Percentiles rank a stretch among this genome's conserved stretches.
Evolutionary conservation across 352 stramenopile genomes (phyloP).

Genomic region (Globisporangium megalacanthum): DNA sequence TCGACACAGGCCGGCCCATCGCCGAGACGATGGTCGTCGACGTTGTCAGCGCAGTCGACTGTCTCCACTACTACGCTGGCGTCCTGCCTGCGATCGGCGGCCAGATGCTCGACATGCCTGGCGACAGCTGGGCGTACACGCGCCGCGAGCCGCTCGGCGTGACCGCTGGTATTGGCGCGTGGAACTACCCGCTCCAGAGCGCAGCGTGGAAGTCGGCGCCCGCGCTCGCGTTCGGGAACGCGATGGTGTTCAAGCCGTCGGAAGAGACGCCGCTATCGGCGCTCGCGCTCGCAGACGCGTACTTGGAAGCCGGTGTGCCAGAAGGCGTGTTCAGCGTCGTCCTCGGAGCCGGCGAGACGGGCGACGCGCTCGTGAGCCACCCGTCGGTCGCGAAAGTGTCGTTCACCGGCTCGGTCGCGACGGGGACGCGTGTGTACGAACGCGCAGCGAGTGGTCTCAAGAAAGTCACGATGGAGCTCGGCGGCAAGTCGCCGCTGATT

Average conservation of each 20-base stretch:
- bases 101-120: slow-evolving; percentile 58
- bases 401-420: slow-evolving; percentile 81
- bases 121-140: slow-evolving; percentile 75
- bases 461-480: slow-evolving; percentile 88
- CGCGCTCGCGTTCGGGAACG: slow-evolving; percentile 83
- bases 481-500: slow-evolving; percentile 86
- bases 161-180: slow-evolving; percentile 70
- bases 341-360: slow-evolving; percentile 53
- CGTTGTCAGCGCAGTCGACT: slow-evolving; percentile 65
- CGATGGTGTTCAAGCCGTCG: slow-evolving; percentile 91
- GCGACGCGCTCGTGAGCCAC: slow-evolving; percentile 50
- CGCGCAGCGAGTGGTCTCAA: slow-evolving; percentile 72
- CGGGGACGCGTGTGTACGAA: slow-evolving; percentile 65
- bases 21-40: slow-evolving; percentile 70
- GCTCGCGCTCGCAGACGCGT: slow-evolving; percentile 58
- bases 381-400: slow-evolving; percentile 64
- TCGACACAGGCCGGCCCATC: slow-evolving; percentile 75
- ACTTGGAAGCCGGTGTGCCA: slow-evolving; percentile 62
- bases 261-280: slow-evolving; percentile 82
- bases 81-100: slow-evolving; percentile 58
- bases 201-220: slow-evolving; percentile 78
- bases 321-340: slow-evolving; percentile 80
- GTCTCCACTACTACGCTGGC: slow-evolving; percentile 74
- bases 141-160: slow-evolving; percentile 65
- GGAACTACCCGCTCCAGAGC: slow-evolving; percentile 82